Evolutionary conservation across 2,329 filamentous ascomycete species (phyloP).

Genomic region (Juglanconis oblonga): DNA sequence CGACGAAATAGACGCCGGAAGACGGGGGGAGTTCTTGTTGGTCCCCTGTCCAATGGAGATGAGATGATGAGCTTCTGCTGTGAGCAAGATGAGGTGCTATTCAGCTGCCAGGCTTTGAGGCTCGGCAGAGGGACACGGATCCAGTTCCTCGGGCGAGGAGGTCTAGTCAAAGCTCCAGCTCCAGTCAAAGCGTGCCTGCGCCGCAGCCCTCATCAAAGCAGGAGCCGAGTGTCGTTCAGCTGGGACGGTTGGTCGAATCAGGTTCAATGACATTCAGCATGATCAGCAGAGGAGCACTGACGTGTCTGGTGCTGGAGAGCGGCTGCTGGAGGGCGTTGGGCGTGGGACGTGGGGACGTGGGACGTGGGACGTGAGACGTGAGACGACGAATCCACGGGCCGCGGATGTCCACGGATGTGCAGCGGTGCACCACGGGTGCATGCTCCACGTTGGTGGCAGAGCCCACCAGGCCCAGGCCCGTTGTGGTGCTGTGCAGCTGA

Average conservation of each 20-base stretch:
- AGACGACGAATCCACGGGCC: not conserved
- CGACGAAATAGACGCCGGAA: conserved; percentile 9
- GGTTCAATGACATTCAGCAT: not conserved
- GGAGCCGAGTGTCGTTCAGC: not conserved
- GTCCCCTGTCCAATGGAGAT: not conserved
- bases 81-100: not conserved
- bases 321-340: not conserved
- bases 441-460: not conserved
- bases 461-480: not conserved
- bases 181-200: not conserved
- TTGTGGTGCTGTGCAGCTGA: not conserved
- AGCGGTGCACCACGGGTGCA: no score
- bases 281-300: conserved; percentile 1
- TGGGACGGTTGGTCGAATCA: not conserved
- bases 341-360: not conserved
- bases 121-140: not conserved
- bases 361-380: not conserved
- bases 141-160: not conserved
- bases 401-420: not conserved
- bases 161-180: not conserved
- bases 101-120: conserved; percentile 6
- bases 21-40: not conserved
- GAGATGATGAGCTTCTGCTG: not conserved
- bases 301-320: not conserved
- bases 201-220: not conserved